phyloP scores from a whole-genome alignment of 2,329 filamentous ascomycete species.

The Ophiosphaerella korrae region DNA sequence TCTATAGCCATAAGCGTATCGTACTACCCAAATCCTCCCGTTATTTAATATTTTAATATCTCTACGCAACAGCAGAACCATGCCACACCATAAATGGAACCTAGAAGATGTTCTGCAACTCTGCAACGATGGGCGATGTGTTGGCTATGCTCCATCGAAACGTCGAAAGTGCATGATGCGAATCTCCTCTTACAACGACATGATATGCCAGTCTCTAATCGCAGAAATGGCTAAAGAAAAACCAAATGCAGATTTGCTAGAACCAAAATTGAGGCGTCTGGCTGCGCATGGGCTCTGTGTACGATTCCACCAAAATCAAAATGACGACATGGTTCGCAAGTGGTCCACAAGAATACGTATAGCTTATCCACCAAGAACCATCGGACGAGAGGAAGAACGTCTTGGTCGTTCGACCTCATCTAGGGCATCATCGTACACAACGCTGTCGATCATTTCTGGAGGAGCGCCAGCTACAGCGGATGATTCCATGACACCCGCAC shows the following conservation, averaged over 20 bases:
- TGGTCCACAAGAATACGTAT: slow-evolving; percentile 8
- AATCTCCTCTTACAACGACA: not conserved
- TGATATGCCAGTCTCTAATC: not conserved
- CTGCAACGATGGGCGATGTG: not conserved
- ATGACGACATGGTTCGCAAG: slow-evolving; percentile 1
- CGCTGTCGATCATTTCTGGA: too few species aligned
- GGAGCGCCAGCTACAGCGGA: too few species aligned
- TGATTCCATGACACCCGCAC: too few species aligned
- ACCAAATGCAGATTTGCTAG: slow-evolving; percentile 3
- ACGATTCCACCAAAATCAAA: slow-evolving; percentile 2
- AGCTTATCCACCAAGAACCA: not conserved
- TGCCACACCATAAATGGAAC: not conserved
- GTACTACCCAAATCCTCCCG: too few species aligned
- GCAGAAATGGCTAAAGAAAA: not conserved
- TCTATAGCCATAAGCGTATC: too few species aligned
- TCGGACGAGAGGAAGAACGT: not conserved
- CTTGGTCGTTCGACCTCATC: not conserved
- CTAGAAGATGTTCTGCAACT: slow-evolving; percentile 1
- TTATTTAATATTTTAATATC: not conserved
- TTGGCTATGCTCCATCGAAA: slow-evolving; percentile 3
- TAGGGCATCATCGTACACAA: too few species aligned
- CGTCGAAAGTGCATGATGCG: not conserved
- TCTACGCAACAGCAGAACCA: not conserved
- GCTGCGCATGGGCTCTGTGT: slow-evolving; percentile 14
- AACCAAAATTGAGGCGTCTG: slow-evolving; percentile 8